These are phyloP conservation scores for Athelia sp. DNA, from an alignment of 1,284 basidiomycete species.

Conservation along the genomic window DNA sequence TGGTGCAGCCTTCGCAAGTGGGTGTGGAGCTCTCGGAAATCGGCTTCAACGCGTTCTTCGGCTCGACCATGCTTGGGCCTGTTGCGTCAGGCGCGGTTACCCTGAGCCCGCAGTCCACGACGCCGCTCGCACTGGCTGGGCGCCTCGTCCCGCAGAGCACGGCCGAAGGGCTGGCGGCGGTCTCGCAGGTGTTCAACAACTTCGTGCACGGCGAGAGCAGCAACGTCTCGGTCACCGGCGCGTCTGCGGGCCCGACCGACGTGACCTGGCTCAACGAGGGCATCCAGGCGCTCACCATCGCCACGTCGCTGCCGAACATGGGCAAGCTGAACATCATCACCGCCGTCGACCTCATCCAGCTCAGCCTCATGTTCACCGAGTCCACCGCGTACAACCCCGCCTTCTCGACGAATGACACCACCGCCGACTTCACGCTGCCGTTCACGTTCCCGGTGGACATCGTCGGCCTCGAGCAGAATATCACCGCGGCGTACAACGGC, in stretches of 20 bases:
- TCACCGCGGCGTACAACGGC: conserved; percentile 52
- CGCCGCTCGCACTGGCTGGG: conserved; percentile 53
- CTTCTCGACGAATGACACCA: conserved; percentile 56
- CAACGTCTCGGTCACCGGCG: conserved; percentile 56
- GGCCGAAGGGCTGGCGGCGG: conserved; percentile 46
- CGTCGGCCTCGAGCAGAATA: conserved; percentile 56
- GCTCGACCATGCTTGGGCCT: conserved; percentile 54
- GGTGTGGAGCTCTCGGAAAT: conserved; percentile 65
- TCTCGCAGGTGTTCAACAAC: conserved; percentile 72
- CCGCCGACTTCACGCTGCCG: conserved; percentile 62
- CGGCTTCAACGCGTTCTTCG: conserved; percentile 56
- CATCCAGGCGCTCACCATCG: conserved; percentile 61
- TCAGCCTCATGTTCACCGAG: conserved; percentile 59
- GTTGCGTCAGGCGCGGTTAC: conserved; percentile 47
- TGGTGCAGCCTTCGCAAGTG: conserved; percentile 65
- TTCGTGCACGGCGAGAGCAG: conserved; percentile 70
- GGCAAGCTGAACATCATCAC: conserved; percentile 63
- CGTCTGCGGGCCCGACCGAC: conserved; percentile 55
- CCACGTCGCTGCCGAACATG: conserved; percentile 61
- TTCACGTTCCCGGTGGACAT: conserved; percentile 74
- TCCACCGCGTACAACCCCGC: conserved; percentile 51
- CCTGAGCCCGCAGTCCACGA: conserved; percentile 51
- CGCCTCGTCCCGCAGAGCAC: conserved; percentile 61
- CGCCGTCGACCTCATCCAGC: conserved; percentile 58
- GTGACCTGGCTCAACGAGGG: conserved; percentile 75